Evolutionary conservation across 2,329 filamentous ascomycete species (phyloP).

Genomic region (Colletotrichum costaricense): DNA sequence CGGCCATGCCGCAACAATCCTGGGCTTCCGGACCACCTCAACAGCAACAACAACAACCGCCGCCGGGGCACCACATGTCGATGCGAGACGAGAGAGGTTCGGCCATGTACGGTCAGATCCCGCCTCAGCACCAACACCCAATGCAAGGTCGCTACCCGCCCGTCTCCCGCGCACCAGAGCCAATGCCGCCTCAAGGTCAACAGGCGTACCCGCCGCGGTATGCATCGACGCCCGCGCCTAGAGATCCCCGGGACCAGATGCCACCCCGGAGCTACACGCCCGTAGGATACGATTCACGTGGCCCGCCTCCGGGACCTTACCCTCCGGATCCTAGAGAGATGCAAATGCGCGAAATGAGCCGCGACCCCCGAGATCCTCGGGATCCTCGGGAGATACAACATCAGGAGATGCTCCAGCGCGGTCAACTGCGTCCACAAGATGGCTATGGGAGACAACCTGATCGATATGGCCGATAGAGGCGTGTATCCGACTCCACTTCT

Average conservation of each 20-base stretch:
- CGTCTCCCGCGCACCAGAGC: constrained; percentile 53
- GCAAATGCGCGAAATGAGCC: constrained; percentile 49
- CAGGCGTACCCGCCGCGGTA: constrained; percentile 55
- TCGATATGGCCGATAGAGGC: constrained; percentile 53
- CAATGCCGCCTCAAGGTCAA: constrained; percentile 52
- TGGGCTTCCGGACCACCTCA: constrained; percentile 43
- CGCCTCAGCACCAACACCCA: constrained; percentile 46
- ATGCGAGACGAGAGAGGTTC: constrained; percentile 53
- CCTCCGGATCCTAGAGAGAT: constrained; percentile 48
- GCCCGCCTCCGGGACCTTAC: constrained; percentile 49
- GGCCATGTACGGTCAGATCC: constrained; percentile 46
- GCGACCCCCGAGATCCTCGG: constrained; percentile 51
- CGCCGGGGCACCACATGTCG: constrained; percentile 34
- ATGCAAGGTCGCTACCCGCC: constrained; percentile 53
- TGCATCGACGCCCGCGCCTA: constrained; percentile 54
- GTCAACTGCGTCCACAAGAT: constrained; percentile 56
- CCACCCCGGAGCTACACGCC: constrained; percentile 60
- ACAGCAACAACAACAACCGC: constrained; percentile 39
- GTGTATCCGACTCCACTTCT: not conserved
- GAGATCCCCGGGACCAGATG: constrained; percentile 55
- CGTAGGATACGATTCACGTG: constrained; percentile 54
- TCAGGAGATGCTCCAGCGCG: constrained; percentile 49
- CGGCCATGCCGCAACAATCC: constrained; percentile 47
- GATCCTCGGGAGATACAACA: constrained; percentile 40
- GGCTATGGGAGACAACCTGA: constrained; percentile 56